Evolutionary conservation across 768 basidiomycete genomes (phyloP), one percentile per base, ranked within the genome.

Genomic region (Mycena amicta): DNA sequence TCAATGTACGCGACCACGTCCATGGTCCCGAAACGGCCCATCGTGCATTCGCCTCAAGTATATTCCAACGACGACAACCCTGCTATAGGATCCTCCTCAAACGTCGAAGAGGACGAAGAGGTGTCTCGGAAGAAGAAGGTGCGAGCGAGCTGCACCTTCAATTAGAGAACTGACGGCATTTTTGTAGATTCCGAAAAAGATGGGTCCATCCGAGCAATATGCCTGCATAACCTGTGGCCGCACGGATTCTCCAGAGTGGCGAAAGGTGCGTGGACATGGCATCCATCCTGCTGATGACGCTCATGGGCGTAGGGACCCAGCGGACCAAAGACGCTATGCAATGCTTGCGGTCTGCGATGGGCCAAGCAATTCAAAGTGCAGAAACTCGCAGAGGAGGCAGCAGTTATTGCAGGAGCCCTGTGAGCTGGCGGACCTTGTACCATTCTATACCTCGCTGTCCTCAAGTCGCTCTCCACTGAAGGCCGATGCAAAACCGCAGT

Each of bases 271-370:
- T 62, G 20, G 8, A 31, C 30, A 6, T 30, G 41, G 43, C n/a
- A 45, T 12, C 61, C 51, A 53, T 12, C 56, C 31, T 46, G 27
- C 22, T 37, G 6, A 26, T 54, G 57, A 58, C 43, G 26, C 53
- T 57, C 33, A 50, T 29, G 59, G 51, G 29, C 45, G 4, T 63
- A 92, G 92, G 96, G 96, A 12, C 96, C 96, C 1, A 80, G 85
- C 54, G 96, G 96, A 31, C 94, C 96, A 1, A 99, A 98, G 76
- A 97, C 96, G n/a, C 75, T 98, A 4, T 98, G 96, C 78, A 97
- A 98, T 72, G 95, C 95, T 2, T 97, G 96, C 64, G 95, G 95
- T 25, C 75, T 98, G 39, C 83, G 95, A 53, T 96, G 93, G 92
- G 95, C 95, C 27, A 96, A 97, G 75, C 72, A 61, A 71, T 69